A percentile compares a stretch with the other conserved stretches of the same genome.
These are phyloP conservation scores for Saccharomycopsis malanga DNA, from an alignment of 805 yeast genomes.

Conservation along the genomic window DNA sequence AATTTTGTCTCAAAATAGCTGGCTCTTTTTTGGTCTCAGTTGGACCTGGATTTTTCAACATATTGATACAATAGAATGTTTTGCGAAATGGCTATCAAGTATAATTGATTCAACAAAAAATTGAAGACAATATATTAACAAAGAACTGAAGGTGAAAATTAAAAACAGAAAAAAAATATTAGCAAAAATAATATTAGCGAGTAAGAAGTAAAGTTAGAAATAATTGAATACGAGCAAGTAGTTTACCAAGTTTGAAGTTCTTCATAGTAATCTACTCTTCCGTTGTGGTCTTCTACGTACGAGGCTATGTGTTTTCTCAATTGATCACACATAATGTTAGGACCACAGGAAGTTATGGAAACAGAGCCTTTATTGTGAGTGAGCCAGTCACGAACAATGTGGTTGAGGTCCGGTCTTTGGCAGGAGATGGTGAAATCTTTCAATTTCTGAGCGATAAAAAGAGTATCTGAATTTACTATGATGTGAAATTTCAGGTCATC, in stretches of 20 bases:
- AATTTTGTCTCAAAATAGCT: no score
- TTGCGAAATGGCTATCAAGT: no score
- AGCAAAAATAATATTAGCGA: no score
- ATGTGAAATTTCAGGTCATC: no score
- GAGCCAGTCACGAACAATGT: constrained; percentile 33
- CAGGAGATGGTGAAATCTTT: constrained; percentile 29
- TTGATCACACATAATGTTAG: constrained; percentile 49
- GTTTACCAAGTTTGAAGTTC: constrained; percentile 65
- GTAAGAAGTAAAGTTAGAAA: not conserved
- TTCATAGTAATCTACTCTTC: constrained; percentile 63
- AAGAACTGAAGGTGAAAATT: not conserved
- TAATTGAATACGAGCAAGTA: no score
- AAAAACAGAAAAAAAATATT: not conserved
- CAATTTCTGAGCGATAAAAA: constrained; percentile 3
- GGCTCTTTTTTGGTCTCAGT: no score
- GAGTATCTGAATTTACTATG: not conserved
- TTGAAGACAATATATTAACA: not conserved
- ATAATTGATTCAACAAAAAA: no score
- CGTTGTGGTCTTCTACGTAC: constrained; percentile 34
- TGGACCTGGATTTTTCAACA: no score
- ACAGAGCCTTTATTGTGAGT: constrained; percentile 37
- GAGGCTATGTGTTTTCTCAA: constrained; percentile 42
- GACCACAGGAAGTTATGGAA: constrained; percentile 60
- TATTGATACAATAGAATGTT: no score
- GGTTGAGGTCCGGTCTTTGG: constrained; percentile 42